Evolutionary conservation across 1,284 basidiomycete genomes (phyloP), one percentile per base, ranked within the genome.

Genomic region (Fomitopsis pinicola): DNA sequence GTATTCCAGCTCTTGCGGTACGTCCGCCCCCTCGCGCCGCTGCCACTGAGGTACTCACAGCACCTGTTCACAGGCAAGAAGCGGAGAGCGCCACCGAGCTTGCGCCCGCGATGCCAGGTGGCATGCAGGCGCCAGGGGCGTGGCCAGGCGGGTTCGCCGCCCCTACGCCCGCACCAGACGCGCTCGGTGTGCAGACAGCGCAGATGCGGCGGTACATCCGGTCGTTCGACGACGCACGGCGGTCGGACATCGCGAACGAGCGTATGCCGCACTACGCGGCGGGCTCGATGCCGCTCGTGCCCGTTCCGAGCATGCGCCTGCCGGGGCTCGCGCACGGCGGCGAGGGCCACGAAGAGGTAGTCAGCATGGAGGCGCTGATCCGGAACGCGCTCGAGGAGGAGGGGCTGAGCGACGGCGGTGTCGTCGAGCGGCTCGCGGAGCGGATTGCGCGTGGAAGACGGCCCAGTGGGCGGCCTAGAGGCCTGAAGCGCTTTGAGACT

Each of bases 31-130:
- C 14, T 7, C 26, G 26, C 15, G 22, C 30, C 14, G 9, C n/a
- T 59, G 22, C 26, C 42, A n/a, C n/a, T 42, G 44, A 22, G 54
- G 30, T 12, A 42, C 40, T 53, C 28, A 14, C 36, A 55, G 36
- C 42, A 9, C 42, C n/a, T 30, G 17, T 6, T 45, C 36, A 55
- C 70, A 95, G 94, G 74, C 95, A 98, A 77, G 97, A 98, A 75
- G 88, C 96, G 0, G 97, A 99, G 78, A 88, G 91, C 59, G 93
- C 92, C 2, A 92, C 95, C 5, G 97, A 99, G 75, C 85, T 99
- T 40, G 42, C 62, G 19, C 66, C 65, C 12, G 45, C 66, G 28
- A 65, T 46, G 30, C 62, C 10, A 9, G 48, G 48, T 0, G 48
- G 19, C 14, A 22, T 50, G 61, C 63, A 77, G 67, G 75, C 28